A percentile compares a stretch with the other conserved stretches of the same genome.
phyloP scores from a whole-genome alignment of 768 basidiomycete species.

The Serendipita sp. region DNA sequence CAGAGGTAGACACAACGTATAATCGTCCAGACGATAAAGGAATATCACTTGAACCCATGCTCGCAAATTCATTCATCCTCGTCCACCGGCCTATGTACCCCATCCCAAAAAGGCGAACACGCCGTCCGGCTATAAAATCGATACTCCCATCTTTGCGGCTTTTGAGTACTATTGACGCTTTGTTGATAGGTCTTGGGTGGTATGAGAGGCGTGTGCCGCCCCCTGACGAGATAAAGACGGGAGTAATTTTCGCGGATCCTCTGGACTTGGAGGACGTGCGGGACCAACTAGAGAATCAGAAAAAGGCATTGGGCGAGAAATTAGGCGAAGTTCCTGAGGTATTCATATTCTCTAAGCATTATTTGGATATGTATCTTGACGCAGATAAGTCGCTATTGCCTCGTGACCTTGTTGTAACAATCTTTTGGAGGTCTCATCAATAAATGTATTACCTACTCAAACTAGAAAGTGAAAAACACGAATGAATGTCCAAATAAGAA shows the following conservation, averaged over 20 bases:
- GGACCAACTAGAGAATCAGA: neutral
- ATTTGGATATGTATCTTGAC: neutral
- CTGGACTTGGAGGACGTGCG: neutral
- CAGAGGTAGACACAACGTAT: neutral
- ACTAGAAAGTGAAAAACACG: neutral
- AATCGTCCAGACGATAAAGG: neutral
- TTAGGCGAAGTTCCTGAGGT: neutral
- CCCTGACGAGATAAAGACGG: neutral
- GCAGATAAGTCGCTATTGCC: neutral
- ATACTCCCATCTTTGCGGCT: neutral
- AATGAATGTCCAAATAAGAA: too few relatives aligned
- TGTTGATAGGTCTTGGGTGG: neutral
- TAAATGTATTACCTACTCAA: neutral
- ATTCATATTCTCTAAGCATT: neutral
- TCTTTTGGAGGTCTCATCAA: constrained; percentile 2
- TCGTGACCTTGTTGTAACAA: neutral
- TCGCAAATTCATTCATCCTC: neutral
- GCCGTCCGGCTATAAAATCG: neutral
- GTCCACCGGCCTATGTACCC: neutral
- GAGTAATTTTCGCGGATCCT: neutral
- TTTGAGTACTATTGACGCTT: neutral
- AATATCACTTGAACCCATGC: neutral
- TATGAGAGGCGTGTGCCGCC: neutral
- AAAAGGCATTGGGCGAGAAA: too few relatives aligned
- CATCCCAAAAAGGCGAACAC: neutral